These are phyloP conservation scores for Fusarium succisae DNA, from an alignment of 2,329 filamentous ascomycete genomes.

Conservation along the genomic window DNA sequence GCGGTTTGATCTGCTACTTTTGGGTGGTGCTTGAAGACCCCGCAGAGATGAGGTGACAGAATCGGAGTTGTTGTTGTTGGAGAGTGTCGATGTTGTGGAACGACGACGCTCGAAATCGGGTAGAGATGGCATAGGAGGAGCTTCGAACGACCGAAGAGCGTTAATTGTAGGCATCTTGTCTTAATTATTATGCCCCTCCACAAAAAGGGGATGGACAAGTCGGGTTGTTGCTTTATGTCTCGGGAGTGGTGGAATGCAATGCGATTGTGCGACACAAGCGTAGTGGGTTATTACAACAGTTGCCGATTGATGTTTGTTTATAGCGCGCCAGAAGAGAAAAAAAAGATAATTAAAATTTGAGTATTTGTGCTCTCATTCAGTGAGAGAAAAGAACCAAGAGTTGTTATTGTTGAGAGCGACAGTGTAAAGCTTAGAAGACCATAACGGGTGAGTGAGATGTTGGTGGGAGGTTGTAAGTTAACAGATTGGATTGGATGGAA, in stretches of 20 bases:
- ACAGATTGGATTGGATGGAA: constrained; percentile 6
- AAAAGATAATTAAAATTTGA: background rate
- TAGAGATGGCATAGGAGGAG: constrained; percentile 40
- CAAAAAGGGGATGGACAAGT: background rate
- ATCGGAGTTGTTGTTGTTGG: constrained; percentile 29
- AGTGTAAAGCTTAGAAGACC: constrained; percentile 3
- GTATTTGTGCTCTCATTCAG: background rate
- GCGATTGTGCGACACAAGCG: constrained; percentile 11
- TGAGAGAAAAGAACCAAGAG: background rate
- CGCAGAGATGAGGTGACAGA: constrained; percentile 24
- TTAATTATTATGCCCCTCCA: background rate
- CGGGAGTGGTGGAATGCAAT: background rate
- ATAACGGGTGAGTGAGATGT: background rate
- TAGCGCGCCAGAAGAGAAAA: background rate
- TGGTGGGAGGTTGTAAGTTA: constrained; percentile 1
- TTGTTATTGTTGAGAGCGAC: constrained; percentile 1
- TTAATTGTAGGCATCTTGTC: constrained; percentile 40
- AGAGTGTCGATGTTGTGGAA: constrained; percentile 32
- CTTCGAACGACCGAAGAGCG: constrained; percentile 37
- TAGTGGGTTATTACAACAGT: background rate
- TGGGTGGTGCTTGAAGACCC: constrained; percentile 33
- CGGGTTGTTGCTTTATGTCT: constrained; percentile 8
- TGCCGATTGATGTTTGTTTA: background rate
- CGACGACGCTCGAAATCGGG: constrained; percentile 41
- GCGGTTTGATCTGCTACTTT: constrained; percentile 35